Base-by-base conservation (phyloP, 306 rosid genomes). In the Citrullus mucosospermus region DNA sequence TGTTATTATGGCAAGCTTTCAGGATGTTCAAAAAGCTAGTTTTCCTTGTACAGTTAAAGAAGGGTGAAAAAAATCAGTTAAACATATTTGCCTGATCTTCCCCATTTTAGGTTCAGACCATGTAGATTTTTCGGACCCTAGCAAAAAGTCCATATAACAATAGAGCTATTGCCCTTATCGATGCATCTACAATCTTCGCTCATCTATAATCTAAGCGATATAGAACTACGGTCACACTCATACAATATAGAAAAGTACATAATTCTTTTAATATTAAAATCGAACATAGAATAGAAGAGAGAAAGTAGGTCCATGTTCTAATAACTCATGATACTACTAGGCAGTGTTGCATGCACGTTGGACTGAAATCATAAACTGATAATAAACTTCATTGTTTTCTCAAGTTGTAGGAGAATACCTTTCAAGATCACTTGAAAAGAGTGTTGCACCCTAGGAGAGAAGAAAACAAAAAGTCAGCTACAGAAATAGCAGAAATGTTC, bases 401-500 rank as follows among this genome's bases (percentile, higher is more conserved):
- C 34, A 11, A 39, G 55, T 69, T 43, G n/a, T 20, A 69, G 75
- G 44, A 25, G n/a, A 71, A 84, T 90, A 92, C 98, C 98, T 92
- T 77, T 86, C 90, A 61, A 92, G 93, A 83, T 94, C 94, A 85
- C 89, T 83, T 32, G 84, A 73, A 82, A 61, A 92, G 75, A 92
- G 92, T 50, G 98, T 94, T 65, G 96, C 91, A 3, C 91, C 95
- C 96, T 94, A 85, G 72, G 57, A 74, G 67, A 76, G 41, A 44
- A 78, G 76, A 18, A 58, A 58, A 63, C 18, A 78, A 70, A 22
- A 54, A 18, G 78, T 76, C 32, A 80, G 79, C n/a, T 38, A 38
- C 72, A 65, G 72, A 36, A 65, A 17, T 13, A 63, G 72, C 48
- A 65, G 75, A 68, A 68, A 39, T 43, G 34, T 10, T 41, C 5